Base-by-base conservation (phyloP, 768 basidiomycete genomes). In the Coprinopsis marcescibilis region DNA sequence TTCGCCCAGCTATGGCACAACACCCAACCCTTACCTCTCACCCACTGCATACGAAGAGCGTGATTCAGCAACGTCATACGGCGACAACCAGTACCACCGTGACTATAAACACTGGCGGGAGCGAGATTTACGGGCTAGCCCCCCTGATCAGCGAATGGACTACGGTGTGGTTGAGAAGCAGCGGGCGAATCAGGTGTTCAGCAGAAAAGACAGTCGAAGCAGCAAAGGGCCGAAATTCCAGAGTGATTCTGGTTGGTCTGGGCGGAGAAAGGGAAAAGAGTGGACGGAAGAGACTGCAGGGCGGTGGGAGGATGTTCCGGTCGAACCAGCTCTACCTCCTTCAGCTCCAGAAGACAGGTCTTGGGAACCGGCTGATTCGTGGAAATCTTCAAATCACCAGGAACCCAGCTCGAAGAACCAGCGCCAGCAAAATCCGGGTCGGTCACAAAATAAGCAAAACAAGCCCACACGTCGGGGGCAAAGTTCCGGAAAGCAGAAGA, bases 291-390 rank as follows among this genome's bases (percentile, higher is more conserved):
- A 60, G 39, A 15, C 47, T 14, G 30, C 42, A 10, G 33, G 36
- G 25, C 51, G 53, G 15, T 59, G 54, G 38, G 63, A 68, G 49
- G 54, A 69, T 49, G 53, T 55, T 7, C 47, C 55, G n/a, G 52
- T 52, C 36, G 63, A 65, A 65, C 65, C 34, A n/a, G n/a, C n/a
- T n/a, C n/a, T 60, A 59, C 17, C 58, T 52, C 32, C 35, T 45
- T 17, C 47, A 57, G n/a, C 45, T 55, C n/a, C 12, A 15, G 75
- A 76, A 58, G 78, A 83, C 43, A 76, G 85, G 41, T 66, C 78
- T 48, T 87, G 85, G 85, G 83, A 85, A 53, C 84, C 85, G 48
- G 81, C 81, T 29, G 75, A 81, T 20, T 72, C 75, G 4, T 87
- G 85, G 85, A 75, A 81, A 49, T 60, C 75, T 42, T 70, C 72